Conservation (phyloP, 208 protist species). For the Trypanosomatidae sp. region DNA sequence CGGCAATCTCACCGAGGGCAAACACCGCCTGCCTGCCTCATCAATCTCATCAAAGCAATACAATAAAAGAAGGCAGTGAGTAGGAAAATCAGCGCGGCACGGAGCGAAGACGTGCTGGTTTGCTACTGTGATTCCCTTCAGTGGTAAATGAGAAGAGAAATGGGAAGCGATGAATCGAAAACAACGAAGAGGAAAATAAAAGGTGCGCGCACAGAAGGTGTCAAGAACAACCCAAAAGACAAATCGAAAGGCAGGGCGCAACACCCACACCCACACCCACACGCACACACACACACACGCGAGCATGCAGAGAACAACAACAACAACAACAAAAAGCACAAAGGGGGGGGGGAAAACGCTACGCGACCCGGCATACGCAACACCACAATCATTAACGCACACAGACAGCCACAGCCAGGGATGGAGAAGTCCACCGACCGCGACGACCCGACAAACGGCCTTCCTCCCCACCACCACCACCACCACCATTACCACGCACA, state of each 20-base stretch:
- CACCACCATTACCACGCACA: too few relatives aligned
- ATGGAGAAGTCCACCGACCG: neutral
- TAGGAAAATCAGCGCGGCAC: neutral
- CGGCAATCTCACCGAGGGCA: too few relatives aligned
- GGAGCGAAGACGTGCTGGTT: neutral
- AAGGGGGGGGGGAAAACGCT: neutral
- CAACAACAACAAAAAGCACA: neutral
- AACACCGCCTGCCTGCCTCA: neutral
- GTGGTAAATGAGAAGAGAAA: too few relatives aligned
- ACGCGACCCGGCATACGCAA: neutral
- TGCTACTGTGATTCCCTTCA: too few relatives aligned
- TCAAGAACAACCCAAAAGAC: too few relatives aligned
- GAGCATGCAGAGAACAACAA: neutral
- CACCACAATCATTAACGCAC: neutral
- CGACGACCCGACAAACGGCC: neutral
- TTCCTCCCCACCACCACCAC: too few relatives aligned
- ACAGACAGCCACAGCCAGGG: neutral
- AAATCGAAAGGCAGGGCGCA: too few relatives aligned
- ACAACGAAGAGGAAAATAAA: too few relatives aligned
- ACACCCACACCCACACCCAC: too few relatives aligned
- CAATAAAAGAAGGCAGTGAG: neutral
- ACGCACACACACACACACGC: neutral
- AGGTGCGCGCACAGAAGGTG: too few relatives aligned
- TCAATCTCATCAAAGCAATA: neutral
- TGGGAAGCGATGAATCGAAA: too few relatives aligned